phyloP scores from a whole-genome alignment of 768 basidiomycete genomes.

The Heimioporus sp. region DNA sequence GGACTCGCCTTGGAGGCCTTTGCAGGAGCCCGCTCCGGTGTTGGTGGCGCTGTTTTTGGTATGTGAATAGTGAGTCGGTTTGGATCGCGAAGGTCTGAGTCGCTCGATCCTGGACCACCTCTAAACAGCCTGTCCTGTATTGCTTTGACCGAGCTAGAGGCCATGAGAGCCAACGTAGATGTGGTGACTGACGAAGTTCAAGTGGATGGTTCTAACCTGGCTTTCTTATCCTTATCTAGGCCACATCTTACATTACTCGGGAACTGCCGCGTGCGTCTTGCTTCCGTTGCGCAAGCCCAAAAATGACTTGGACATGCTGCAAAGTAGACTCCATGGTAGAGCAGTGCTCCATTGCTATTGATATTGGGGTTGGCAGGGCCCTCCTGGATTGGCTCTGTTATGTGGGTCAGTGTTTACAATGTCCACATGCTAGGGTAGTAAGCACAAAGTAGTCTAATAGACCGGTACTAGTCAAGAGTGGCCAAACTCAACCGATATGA shows the following conservation, averaged over 20 bases:
- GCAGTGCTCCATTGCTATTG: too few species aligned
- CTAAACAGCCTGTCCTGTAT: conserved; percentile 76
- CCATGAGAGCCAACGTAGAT: conserved; percentile 32
- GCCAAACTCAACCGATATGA: too few species aligned
- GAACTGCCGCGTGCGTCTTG: too few species aligned
- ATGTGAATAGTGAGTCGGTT: conserved; percentile 65
- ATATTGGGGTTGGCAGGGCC: too few species aligned
- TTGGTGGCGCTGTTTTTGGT: conserved; percentile 46
- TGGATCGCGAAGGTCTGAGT: conserved; percentile 27
- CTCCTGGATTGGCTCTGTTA: too few species aligned
- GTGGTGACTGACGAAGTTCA: neutral
- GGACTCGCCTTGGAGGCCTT: conserved; percentile 44
- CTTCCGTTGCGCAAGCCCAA: neutral
- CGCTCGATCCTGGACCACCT: conserved; percentile 26
- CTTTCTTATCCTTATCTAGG: neutral
- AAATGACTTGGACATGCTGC: too few species aligned
- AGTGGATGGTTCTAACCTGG: neutral
- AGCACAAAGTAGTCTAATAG: too few species aligned
- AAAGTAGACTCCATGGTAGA: too few species aligned
- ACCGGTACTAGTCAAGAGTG: too few species aligned
- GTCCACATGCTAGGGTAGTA: too few species aligned
- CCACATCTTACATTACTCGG: neutral
- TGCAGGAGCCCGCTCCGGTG: conserved; percentile 35
- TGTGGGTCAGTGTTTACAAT: too few species aligned
- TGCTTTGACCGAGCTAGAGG: conserved; percentile 50